Evolutionary conservation across 1,139 yeast genomes (phyloP).

Genomic region (Lodderomyces parapsilosis): DNA sequence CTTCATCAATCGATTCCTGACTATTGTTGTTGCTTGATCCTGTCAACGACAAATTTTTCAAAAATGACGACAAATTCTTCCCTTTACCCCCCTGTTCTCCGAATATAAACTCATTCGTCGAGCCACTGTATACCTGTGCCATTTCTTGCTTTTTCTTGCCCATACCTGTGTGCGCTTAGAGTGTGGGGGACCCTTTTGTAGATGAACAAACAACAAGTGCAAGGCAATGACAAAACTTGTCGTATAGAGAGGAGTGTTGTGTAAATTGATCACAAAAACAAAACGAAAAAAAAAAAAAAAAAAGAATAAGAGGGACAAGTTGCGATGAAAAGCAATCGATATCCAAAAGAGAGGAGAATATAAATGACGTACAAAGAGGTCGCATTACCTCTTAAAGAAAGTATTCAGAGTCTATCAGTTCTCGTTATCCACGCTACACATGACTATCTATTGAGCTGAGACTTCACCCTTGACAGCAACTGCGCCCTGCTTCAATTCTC

Average conservation of each 20-base stretch:
- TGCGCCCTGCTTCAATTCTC: constrained; percentile 74
- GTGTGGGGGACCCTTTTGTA: background rate
- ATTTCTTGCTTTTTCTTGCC: constrained; percentile 53
- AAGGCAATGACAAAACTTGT: background rate
- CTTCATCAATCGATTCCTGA: constrained; percentile 21
- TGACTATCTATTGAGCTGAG: constrained; percentile 12
- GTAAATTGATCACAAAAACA: background rate
- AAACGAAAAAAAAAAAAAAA: no score
- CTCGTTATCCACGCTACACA: background rate
- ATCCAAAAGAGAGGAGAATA: background rate
- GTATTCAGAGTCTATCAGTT: constrained; percentile 1
- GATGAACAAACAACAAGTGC: background rate
- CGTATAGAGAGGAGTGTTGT: background rate
- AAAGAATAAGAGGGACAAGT: no score
- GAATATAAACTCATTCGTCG: constrained; percentile 59
- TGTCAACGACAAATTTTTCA: constrained; percentile 48
- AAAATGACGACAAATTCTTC: constrained; percentile 57
- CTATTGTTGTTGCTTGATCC: constrained; percentile 14
- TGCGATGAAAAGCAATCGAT: constrained; percentile 1
- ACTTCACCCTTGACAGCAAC: constrained; percentile 53
- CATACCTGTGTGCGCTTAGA: constrained; percentile 24
- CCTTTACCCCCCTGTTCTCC: constrained; percentile 72
- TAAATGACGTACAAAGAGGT: background rate
- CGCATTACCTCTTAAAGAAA: background rate
- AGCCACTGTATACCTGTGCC: constrained; percentile 54